A percentile compares a stretch with the other conserved stretches of the same genome.
Evolutionary conservation across 441 rosid genomes (phyloP).

Genomic region (Macaranga tanarius): DNA sequence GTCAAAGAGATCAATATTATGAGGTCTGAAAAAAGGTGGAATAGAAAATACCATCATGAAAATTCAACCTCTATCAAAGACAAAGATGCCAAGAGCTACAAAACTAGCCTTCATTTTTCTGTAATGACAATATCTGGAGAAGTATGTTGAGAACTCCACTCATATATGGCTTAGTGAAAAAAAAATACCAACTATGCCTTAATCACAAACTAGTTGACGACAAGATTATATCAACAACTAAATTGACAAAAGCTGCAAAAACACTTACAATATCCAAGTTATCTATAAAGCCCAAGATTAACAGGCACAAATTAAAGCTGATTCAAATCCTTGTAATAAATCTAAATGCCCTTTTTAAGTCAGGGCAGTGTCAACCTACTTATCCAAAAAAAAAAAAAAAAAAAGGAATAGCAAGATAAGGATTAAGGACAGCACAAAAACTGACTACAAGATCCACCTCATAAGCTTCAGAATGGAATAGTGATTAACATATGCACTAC

Average conservation of each 20-base stretch:
- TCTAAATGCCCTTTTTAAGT: background rate
- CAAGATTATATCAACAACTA: background rate
- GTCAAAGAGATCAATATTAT: conserved; percentile 1
- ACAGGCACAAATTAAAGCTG: background rate
- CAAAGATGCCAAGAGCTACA: background rate
- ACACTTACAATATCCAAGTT: background rate
- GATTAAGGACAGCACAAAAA: background rate
- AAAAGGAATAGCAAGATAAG: background rate
- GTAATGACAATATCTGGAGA: background rate
- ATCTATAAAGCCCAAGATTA: background rate
- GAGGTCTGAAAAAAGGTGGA: background rate
- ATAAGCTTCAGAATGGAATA: background rate
- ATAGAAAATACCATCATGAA: background rate
- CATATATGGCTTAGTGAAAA: background rate
- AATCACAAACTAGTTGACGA: conserved; percentile 5
- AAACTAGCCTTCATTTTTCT: background rate
- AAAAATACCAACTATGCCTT: background rate
- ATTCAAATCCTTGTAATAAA: background rate
- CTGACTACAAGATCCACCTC: background rate
- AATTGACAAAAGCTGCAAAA: background rate
- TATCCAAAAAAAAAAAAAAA: background rate
- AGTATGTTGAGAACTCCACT: background rate
- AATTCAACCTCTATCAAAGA: background rate
- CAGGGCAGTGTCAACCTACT: background rate
- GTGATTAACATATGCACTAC: background rate